Conservation (phyloP, 768 basidiomycete genomes). For the Glaciozyma martinii region DNA sequence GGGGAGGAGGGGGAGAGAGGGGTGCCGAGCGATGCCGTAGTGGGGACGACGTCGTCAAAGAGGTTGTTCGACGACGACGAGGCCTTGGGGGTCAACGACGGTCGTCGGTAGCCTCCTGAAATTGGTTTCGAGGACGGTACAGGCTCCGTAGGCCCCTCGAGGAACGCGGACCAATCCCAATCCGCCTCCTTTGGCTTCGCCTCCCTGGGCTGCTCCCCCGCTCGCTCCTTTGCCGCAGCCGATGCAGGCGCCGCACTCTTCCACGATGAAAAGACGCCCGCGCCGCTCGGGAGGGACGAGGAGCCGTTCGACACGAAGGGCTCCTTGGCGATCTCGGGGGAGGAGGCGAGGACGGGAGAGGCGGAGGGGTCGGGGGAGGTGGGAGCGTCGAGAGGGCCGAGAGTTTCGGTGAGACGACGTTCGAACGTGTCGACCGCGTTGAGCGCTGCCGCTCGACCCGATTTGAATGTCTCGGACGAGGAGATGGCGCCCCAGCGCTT, state of each 20-base stretch:
- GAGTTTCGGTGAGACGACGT: constrained; percentile 13
- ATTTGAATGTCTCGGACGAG: constrained; percentile 15
- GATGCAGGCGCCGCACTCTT: background rate
- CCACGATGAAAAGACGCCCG: background rate
- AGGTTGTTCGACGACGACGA: background rate
- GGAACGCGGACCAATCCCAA: constrained; percentile 28
- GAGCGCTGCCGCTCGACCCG: constrained; percentile 9
- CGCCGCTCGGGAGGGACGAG: background rate
- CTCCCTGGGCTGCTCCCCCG: background rate
- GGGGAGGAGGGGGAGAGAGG: no score
- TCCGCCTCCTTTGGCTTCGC: background rate
- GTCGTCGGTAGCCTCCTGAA: constrained; percentile 2
- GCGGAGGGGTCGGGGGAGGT: background rate
- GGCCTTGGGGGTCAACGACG: background rate
- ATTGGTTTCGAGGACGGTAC: background rate
- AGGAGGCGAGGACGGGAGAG: background rate
- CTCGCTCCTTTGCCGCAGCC: background rate
- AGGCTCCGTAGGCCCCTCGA: background rate
- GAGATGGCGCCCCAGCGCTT: constrained; percentile 7
- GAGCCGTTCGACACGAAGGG: no score
- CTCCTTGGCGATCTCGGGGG: background rate
- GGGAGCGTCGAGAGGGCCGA: constrained; percentile 27
- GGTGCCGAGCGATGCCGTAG: no score
- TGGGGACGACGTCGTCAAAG: no score
- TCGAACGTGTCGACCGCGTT: constrained; percentile 28